Evolutionary conservation across 2,329 filamentous ascomycete genomes (phyloP), one percentile per base, ranked within the genome.

Genomic region (Coniochaeta ligniaria): DNA sequence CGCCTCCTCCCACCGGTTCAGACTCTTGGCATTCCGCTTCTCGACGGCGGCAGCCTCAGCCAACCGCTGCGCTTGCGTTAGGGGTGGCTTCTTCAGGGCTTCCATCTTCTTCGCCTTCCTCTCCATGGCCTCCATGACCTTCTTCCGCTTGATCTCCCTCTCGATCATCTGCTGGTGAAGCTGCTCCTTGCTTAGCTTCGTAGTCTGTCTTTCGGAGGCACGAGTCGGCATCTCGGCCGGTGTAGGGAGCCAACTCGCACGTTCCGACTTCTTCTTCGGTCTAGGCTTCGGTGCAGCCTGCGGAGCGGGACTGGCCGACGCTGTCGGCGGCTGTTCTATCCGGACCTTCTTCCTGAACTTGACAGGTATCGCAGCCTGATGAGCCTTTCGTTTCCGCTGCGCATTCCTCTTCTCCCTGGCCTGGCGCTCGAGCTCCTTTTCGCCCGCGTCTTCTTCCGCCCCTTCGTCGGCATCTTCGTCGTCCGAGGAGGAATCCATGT

Each of bases 1-100:
- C 7, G 92, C 91, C 73, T 92, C 89, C 73, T 98, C 93, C 93
- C 94, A 98, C 60, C 91, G 83, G 70, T 94, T 97, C 69, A 96
- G 77, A 73, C 89, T 98, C 80, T 91, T 96, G 66, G 89, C 84
- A 73, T 99, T 97, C 68, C 88, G 82, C 73, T 89, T 89, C 74
- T 98, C 95, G 7, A 96, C 88, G 59, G 87, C 78, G 20, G 88
- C 91, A 1, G 93, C 93, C 74, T 96, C 91, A 31, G 85, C 87
- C 31, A 97, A 80, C 41, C 92, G 84, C 72, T 98, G 88, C 52
- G 85, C 91, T 74, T 97, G 94, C 6, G 92, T 96, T 85, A 96
- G 86, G 31, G 89, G 83, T 61, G 89, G 89, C 60, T 91, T 90
- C 74, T 92, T 91, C 64, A 86, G 77, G 60, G 89, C 90, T 64